Evolutionary conservation across 2,329 filamentous ascomycete genomes (phyloP).

Genomic region (Pseudogymnoascus sp.): DNA sequence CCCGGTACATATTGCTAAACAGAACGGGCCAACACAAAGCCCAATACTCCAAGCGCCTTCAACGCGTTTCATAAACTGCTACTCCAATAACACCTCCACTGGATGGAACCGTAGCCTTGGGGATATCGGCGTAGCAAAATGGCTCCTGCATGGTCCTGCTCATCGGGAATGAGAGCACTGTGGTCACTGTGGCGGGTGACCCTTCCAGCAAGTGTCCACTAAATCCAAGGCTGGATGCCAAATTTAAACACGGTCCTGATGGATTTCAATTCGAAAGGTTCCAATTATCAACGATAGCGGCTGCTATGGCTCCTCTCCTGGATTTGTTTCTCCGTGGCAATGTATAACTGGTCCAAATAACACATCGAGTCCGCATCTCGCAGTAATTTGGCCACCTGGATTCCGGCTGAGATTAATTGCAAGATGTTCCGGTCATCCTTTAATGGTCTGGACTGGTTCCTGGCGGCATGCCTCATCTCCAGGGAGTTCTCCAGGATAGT

Average conservation of each 20-base stretch:
- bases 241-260: background rate
- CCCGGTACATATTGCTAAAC: background rate
- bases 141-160: background rate
- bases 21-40: background rate
- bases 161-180: constrained; percentile 5
- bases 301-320: constrained; percentile 47
- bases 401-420: constrained; percentile 77
- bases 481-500: constrained; percentile 82
- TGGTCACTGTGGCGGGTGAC: background rate
- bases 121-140: background rate
- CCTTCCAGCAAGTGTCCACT: background rate
- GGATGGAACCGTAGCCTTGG: background rate
- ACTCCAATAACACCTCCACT: background rate
- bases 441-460: constrained; percentile 71
- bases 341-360: constrained; percentile 71
- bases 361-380: constrained; percentile 80
- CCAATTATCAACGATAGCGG: constrained; percentile 22
- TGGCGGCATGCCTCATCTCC: constrained; percentile 78
- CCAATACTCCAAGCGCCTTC: constrained; percentile 1
- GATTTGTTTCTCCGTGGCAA: constrained; percentile 71
- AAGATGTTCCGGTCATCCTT: constrained; percentile 86
- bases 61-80: background rate
- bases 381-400: constrained; percentile 79
- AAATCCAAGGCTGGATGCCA: background rate
- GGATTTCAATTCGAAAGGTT: constrained; percentile 7